Evolutionary conservation across 306 rosid species (phyloP).

Genomic region (Cicer cuneatum): DNA sequence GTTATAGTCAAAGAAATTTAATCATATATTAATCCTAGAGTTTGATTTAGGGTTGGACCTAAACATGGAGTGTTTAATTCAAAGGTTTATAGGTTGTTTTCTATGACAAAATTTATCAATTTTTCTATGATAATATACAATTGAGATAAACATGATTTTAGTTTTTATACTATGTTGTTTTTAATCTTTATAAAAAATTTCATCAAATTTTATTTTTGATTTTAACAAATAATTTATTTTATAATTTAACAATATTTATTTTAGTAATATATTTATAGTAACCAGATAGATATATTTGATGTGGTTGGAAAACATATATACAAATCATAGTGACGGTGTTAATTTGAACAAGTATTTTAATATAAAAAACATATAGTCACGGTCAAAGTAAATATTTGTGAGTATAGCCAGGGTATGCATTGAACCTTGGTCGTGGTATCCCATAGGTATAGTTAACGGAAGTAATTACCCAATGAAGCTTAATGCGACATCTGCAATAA

Average conservation of each 20-base stretch:
- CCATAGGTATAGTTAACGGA: constrained; percentile 12
- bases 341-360: no score
- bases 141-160: no score
- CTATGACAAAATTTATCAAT: background rate
- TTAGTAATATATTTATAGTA: background rate
- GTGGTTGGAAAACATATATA: constrained; percentile 3
- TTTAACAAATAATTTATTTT: no score
- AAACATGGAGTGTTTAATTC: background rate
- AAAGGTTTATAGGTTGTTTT: no score
- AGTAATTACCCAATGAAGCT: background rate
- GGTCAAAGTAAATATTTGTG: background rate
- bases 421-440: constrained; percentile 13
- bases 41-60: background rate
- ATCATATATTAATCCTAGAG: background rate
- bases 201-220: no score
- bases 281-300: background rate
- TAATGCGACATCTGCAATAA: constrained; percentile 48
- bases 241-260: no score
- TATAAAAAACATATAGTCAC: background rate
- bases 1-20: background rate
- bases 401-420: background rate
- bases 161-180: no score
- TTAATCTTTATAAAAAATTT: no score
- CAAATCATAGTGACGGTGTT: background rate
- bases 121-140: no score